Evolutionary conservation across 208 protist species (phyloP), one percentile per base, ranked within the genome.

Genomic region (Herpetomonas tarakana): DNA sequence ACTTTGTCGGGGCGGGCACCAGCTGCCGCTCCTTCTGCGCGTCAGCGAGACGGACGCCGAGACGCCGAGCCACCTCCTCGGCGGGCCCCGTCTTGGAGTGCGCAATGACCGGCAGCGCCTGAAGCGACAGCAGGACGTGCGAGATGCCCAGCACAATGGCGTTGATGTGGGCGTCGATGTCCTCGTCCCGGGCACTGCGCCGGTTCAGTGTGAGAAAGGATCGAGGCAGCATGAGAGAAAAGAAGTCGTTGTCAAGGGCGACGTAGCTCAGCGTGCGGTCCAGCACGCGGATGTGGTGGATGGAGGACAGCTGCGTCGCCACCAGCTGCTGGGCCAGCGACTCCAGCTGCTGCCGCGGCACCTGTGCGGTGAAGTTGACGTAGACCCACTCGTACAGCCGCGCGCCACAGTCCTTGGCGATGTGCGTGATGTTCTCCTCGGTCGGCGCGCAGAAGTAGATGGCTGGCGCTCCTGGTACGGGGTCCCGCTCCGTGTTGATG

Each of bases 401-500:
- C n/a, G 71, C 55, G n/a, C 74, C 62, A 49, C 82, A 87, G 66
- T 95, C 91, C 45, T 75, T 61, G 16, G 83, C 78, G 46, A 97
- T 95, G 50, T 57, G 58, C 26, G 54, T 47, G 26, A 94, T 83
- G 67, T 95, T 95, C 55, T 94, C 84, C 52, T 83, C 76, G 0
- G 88, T 93, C n/a, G 92, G 92, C 9, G 78, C 78, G 44, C 86
- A 91, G 56, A 97, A 92, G 62, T 97, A 97, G 31, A 97, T 82
- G 16, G 83, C 88, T 25, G 92, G 92, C 0, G 87, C 88, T n/a
- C 89, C 92, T 2, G 86, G 83, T 2, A 97, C 88, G 11, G 83
- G 70, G 31, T 95, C 86, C 2, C 92, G 77, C 56, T 91, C 79
- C 19, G 72, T 82, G 11, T 81, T 72, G 24, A 97, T 92, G 68